These are phyloP conservation scores for Circinella minor DNA, from an alignment of 371 early-diverging fungal genomes.

Conservation along the genomic window DNA sequence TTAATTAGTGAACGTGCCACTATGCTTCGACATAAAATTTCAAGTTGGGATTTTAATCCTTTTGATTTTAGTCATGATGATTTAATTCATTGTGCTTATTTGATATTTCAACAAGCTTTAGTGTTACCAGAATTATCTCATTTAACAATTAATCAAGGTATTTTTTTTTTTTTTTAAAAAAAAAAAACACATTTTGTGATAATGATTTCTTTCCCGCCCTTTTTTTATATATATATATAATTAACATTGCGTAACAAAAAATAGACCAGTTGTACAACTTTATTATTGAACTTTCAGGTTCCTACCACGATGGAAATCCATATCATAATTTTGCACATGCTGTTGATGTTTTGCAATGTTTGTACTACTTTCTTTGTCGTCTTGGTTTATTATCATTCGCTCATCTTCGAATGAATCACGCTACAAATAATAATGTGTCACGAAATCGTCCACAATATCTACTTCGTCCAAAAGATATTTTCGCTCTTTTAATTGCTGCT, in stretches of 20 bases:
- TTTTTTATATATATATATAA: background rate
- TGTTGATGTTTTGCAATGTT: conserved; percentile 84
- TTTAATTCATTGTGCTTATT: conserved; percentile 65
- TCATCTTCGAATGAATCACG: background rate
- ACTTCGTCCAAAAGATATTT: conserved; percentile 66
- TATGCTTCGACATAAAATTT: conserved; percentile 47
- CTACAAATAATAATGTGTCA: background rate
- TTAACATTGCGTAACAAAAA: conserved; percentile 4
- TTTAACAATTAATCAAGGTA: conserved; percentile 59
- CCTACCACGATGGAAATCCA: conserved; percentile 76
- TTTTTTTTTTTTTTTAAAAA: no score
- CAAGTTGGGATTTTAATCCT: conserved; percentile 76
- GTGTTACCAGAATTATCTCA: conserved; percentile 57
- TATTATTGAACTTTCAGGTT: conserved; percentile 61
- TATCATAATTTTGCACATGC: conserved; percentile 90
- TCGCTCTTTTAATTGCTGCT: conserved; percentile 81
- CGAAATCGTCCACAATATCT: conserved; percentile 26
- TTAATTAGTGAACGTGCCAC: conserved; percentile 44
- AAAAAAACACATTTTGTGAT: no score
- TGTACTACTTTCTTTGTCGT: conserved; percentile 70
- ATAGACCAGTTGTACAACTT: conserved; percentile 63
- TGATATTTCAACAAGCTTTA: conserved; percentile 70
- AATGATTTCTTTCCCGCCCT: background rate
- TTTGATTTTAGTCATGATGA: conserved; percentile 66
- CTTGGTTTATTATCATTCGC: conserved; percentile 50